These are phyloP conservation scores for Plasmodium billcollinsi DNA, from an alignment of 169 alveolate genomes.

Conservation along the genomic window DNA sequence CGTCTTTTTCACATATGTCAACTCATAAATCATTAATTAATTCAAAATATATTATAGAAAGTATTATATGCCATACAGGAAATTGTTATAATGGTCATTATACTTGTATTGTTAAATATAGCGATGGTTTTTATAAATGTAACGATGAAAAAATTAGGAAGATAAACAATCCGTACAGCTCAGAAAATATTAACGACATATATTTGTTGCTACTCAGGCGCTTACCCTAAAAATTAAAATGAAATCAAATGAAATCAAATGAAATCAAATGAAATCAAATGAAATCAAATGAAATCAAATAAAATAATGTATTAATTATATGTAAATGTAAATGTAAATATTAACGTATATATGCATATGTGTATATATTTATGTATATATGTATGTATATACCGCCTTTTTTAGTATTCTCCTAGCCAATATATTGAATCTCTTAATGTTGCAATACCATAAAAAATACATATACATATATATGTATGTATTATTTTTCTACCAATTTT, in stretches of 20 bases:
- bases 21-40: conserved; percentile 54
- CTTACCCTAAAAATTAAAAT: conserved; percentile 2
- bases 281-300: no score
- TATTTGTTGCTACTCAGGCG: conserved; percentile 50
- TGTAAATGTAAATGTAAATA: neutral
- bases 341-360: no score
- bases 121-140: conserved; percentile 71
- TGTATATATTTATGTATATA: no score
- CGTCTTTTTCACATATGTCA: conserved; percentile 39
- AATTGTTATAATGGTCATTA: conserved; percentile 73
- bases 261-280: no score
- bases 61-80: conserved; percentile 72
- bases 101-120: conserved; percentile 58
- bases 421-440: no score
- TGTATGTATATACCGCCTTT: no score
- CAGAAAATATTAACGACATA: conserved; percentile 64
- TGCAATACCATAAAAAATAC: no score
- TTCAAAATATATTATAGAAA: conserved; percentile 64
- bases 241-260: no score
- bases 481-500: no score
- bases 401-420: no score
- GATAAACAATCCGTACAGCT: conserved; percentile 35
- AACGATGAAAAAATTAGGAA: conserved; percentile 73
- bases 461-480: no score
- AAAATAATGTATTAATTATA: no score